A percentile compares a stretch with the other conserved stretches of the same genome.
Evolutionary conservation across 306 rosid genomes (phyloP).

Genomic region (Glycine soja): DNA sequence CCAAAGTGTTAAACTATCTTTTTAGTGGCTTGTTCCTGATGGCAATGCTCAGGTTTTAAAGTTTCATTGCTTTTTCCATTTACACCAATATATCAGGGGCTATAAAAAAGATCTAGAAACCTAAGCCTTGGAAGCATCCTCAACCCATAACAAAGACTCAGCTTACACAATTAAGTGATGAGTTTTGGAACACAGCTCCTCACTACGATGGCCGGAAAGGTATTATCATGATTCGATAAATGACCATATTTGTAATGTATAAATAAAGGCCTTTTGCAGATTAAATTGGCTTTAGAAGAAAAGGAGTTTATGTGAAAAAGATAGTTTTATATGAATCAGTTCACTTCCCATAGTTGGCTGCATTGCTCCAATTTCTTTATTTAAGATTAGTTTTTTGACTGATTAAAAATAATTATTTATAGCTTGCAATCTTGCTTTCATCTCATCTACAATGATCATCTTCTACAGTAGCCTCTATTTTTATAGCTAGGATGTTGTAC

Average conservation of each 20-base stretch:
- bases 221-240: slow-evolving; percentile 42
- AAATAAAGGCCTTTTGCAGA: neutral
- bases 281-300: slow-evolving; percentile 15
- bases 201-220: slow-evolving; percentile 99
- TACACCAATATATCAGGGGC: slow-evolving; percentile 57
- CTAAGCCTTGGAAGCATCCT: slow-evolving; percentile 99
- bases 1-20: slow-evolving; percentile 12
- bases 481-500: slow-evolving; percentile 11
- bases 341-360: slow-evolving; percentile 30
- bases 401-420: neutral
- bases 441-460: slow-evolving; percentile 17
- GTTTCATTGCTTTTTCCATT: slow-evolving; percentile 24
- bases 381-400: slow-evolving; percentile 12
- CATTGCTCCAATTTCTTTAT: neutral
- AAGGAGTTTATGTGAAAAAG: too few relatives aligned
- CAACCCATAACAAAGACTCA: slow-evolving; percentile 93
- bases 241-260: slow-evolving; percentile 25
- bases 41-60: too few relatives aligned
- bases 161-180: slow-evolving; percentile 87
- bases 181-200: slow-evolving; percentile 99
- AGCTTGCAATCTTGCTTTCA: slow-evolving; percentile 14
- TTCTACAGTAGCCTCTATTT: slow-evolving; percentile 18
- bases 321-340: neutral
- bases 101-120: slow-evolving; percentile 82
- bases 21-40: slow-evolving; percentile 19